Conservation (phyloP, 108 stramenopile species). For the Skeletonema menzelii region DNA sequence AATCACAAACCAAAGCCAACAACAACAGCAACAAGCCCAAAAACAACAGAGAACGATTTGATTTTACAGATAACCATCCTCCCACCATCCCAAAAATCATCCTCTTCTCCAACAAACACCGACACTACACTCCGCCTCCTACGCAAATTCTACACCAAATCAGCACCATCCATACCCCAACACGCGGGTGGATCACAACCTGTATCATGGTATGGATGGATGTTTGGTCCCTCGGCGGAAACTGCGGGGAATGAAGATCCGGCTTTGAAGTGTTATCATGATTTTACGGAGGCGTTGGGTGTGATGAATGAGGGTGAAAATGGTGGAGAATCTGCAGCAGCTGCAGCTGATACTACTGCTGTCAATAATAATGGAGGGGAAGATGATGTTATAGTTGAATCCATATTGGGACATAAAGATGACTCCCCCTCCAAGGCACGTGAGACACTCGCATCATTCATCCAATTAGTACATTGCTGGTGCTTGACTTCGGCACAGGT, state of each 20-base stretch:
- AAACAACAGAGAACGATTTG: not conserved
- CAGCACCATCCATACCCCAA: constrained; percentile 48
- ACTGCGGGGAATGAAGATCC: constrained; percentile 27
- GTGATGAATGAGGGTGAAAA: not conserved
- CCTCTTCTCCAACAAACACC: constrained; percentile 33
- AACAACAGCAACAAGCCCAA: not conserved
- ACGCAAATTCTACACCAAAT: constrained; percentile 72
- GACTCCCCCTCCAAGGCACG: constrained; percentile 62
- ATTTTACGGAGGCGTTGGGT: constrained; percentile 44
- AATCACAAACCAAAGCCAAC: not conserved
- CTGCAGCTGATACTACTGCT: not conserved
- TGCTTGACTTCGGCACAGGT: constrained; percentile 58
- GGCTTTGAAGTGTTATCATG: constrained; percentile 51
- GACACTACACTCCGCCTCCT: constrained; percentile 65
- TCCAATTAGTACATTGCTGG: constrained; percentile 61
- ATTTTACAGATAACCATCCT: not conserved
- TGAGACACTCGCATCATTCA: constrained; percentile 56
- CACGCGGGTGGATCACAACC: constrained; percentile 63
- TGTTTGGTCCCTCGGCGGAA: constrained; percentile 31
- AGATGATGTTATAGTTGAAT: constrained; percentile 37
- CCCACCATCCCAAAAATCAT: not conserved
- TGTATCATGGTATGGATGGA: constrained; percentile 43
- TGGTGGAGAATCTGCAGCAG: not conserved
- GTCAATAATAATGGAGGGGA: constrained; percentile 6
- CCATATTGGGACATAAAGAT: constrained; percentile 52